Base-by-base conservation (phyloP, 75 land plant species). In the Cunninghamia lanceolata region DNA sequence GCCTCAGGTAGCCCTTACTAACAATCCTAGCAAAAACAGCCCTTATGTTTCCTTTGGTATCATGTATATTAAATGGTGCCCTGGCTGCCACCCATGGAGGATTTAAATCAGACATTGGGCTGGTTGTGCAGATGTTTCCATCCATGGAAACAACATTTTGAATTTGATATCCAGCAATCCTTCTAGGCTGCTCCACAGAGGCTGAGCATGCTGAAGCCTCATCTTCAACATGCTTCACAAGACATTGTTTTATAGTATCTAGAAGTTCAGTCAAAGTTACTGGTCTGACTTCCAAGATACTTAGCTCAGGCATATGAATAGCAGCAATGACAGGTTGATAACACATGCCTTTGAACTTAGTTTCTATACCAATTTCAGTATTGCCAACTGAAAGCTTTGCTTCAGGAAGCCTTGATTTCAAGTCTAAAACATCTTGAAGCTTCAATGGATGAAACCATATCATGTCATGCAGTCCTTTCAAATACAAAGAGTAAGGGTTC, bases 101-200 rank as follows among this genome's bases (percentile, higher is more conserved):
- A 98, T 96, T 75, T 98, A 98, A 91, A 52, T 98, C 99, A 70
- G 98, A 98, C 47, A 98, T 98, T 25, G 98, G 99, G 86, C 97
- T 98, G 1, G 99, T 97, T 45, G 96, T 98, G 86, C 80, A 98
- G 95, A 68, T 98, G 97, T n/a, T n/a, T n/a, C n/a, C n/a, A n/a
- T n/a, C n/a, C n/a, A n/a, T n/a, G n/a, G n/a, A n/a, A n/a, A n/a
- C n/a, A n/a, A n/a, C n/a, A n/a, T n/a, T n/a, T n/a, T n/a, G n/a
- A n/a, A n/a, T n/a, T n/a, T n/a, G n/a, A 16, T 84, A 90, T 80
- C 98, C 99, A 85, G 97, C 96, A 94, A 98, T 96, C 98, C 98
- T 96, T 83, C 92, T 91, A 56, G 96, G 52, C 85, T 98, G 96
- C 81, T 94, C 95, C 50, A 93, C 84, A 34, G 96, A 80, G 52